Evolutionary conservation across 169 alveolate species (phyloP), one percentile per base, ranked within the genome.

Genomic region (Condylostoma magnum): DNA sequence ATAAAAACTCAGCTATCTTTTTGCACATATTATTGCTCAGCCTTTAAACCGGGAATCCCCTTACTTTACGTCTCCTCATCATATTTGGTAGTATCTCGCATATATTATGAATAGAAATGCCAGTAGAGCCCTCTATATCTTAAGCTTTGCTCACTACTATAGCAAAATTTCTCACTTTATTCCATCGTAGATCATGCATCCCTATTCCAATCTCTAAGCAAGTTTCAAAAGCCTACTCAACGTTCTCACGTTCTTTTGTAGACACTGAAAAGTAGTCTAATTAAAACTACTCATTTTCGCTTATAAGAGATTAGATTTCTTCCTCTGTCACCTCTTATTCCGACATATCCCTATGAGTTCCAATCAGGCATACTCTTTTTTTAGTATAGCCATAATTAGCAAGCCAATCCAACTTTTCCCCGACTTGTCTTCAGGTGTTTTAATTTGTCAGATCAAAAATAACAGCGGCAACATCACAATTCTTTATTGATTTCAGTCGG

Each of bases 11-110:
- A n/a, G n/a, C n/a, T n/a, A n/a, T n/a, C n/a, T n/a, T n/a, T n/a
- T n/a, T n/a, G n/a, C n/a, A n/a, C n/a, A n/a, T n/a, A n/a, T n/a
- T n/a, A n/a, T n/a, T n/a, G n/a, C n/a, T n/a, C n/a, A n/a, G n/a
- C n/a, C n/a, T n/a, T n/a, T n/a, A n/a, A n/a, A n/a, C n/a, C n/a
- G n/a, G n/a, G n/a, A n/a, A n/a, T n/a, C n/a, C n/a, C n/a, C n/a
- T n/a, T n/a, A n/a, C n/a, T n/a, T 38, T 60, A 15, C 27, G 36
- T 60, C 43, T 60, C 58, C 18, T 37, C 18, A 60, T 33, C 54
- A 60, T 12, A 41, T 27, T 60, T n/a, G 71, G 71, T 1, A 60
- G 8, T 2, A 55, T 55, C 43, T 60, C 71, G 31, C 71, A 60
- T 38, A 60, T 10, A 27, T 60, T 60, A 1, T n/a, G n/a, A 52